Percentiles rank a stretch among this genome's conserved stretches.
Evolutionary conservation across 116 monocot genomes (phyloP).

Genomic region (Trichopus zeylanicus): DNA sequence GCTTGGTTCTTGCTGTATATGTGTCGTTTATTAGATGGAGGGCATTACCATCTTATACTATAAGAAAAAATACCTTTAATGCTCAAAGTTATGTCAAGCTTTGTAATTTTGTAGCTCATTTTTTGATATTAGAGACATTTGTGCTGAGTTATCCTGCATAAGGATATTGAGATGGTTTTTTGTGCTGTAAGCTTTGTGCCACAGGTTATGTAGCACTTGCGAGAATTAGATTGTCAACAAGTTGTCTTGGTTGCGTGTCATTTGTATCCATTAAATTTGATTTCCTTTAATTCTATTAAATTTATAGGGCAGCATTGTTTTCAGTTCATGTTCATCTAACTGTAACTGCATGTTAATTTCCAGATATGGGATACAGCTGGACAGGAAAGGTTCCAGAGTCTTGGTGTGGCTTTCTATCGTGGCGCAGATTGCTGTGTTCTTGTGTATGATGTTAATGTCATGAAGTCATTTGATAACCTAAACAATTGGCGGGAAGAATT

Average conservation of each 20-base stretch:
- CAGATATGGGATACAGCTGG: constrained; percentile 99
- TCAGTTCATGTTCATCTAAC: background rate
- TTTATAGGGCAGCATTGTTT: background rate
- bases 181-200: too few species aligned
- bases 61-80: too few species aligned
- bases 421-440: constrained; percentile 98
- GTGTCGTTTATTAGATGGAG: too few species aligned
- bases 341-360: background rate
- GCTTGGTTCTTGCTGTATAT: background rate
- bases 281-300: background rate
- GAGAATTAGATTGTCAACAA: too few species aligned
- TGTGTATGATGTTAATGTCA: constrained; percentile 91
- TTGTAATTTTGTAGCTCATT: too few species aligned
- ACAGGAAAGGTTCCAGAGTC: constrained; percentile 97
- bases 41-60: too few species aligned
- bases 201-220: too few species aligned
- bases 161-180: too few species aligned
- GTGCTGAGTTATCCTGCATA: too few species aligned
- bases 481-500: constrained; percentile 98
- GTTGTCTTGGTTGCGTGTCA: background rate
- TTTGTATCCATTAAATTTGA: background rate
- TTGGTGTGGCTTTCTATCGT: constrained; percentile 95
- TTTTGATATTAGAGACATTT: too few species aligned
- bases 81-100: too few species aligned
- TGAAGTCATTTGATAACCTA: constrained; percentile 92